Percentiles rank a stretch among this genome's conserved stretches.
These are phyloP conservation scores for Elasticomyces elasticus DNA, from an alignment of 495 filamentous ascomycete species.

Conservation along the genomic window DNA sequence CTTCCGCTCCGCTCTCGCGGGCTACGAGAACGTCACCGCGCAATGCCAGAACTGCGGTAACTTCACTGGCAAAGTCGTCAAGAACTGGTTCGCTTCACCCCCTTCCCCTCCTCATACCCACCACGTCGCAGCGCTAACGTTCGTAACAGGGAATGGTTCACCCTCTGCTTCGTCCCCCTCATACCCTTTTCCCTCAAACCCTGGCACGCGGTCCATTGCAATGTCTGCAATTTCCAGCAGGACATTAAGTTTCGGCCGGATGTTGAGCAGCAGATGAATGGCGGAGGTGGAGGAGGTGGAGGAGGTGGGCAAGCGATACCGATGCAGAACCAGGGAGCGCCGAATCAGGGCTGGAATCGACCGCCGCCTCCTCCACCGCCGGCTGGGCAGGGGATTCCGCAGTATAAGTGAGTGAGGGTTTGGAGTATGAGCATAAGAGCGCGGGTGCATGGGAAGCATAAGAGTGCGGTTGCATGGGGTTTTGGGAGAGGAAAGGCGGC, in stretches of 20 bases:
- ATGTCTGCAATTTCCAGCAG: conserved; percentile 36
- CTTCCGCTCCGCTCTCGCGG: conserved; percentile 29
- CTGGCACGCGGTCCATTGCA: conserved; percentile 32
- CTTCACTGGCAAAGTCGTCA: conserved; percentile 26
- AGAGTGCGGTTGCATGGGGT: not conserved
- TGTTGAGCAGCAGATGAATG: conserved; percentile 29
- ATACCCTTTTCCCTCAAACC: conserved; percentile 35
- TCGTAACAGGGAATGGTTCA: conserved; percentile 34
- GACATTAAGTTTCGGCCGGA: conserved; percentile 35
- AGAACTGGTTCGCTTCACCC: conserved; percentile 26
- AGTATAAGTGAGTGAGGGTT: conserved; percentile 9
- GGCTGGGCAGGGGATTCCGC: not conserved
- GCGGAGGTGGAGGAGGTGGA: not conserved
- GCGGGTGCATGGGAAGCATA: not conserved
- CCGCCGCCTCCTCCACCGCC: conserved; percentile 5
- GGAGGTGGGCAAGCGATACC: conserved; percentile 19
- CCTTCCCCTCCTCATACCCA: not conserved
- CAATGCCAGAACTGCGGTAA: conserved; percentile 40
- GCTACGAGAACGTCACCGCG: conserved; percentile 33
- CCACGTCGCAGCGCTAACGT: not conserved
- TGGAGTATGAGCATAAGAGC: not conserved
- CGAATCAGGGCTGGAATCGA: conserved; percentile 37
- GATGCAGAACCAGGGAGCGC: conserved; percentile 25
- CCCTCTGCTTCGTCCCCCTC: conserved; percentile 36
- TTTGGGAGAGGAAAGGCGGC: too few relatives aligned